Percentiles rank a stretch among this genome's conserved stretches.
These are phyloP conservation scores for Penicillium paxilli DNA, from an alignment of 495 filamentous ascomycete genomes.

Conservation along the genomic window DNA sequence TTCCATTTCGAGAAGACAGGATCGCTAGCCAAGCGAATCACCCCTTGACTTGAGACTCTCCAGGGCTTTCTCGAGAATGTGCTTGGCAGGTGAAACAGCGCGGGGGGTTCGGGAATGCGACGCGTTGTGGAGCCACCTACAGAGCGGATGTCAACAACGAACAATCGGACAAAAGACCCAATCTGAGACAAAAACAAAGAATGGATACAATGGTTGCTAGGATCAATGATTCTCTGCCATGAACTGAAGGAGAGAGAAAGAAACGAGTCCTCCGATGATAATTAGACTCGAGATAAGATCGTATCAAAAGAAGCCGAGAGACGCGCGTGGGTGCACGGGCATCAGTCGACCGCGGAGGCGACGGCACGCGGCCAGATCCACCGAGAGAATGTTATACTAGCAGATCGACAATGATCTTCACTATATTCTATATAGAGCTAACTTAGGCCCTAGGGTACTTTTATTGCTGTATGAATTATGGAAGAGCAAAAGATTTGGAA, in stretches of 20 bases:
- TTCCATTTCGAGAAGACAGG: conserved; percentile 4
- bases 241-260: no score
- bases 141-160: conserved; percentile 9
- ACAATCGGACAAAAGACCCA: conserved; percentile 10
- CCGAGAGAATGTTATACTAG: conserved; percentile 22
- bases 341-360: conserved; percentile 22
- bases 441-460: no score
- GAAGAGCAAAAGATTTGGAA: no score
- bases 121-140: conserved; percentile 18
- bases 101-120: conserved; percentile 9
- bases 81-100: conserved; percentile 4
- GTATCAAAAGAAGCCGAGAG: conserved; percentile 16
- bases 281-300: conserved; percentile 25
- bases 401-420: conserved; percentile 22
- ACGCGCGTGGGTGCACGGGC: conserved; percentile 25
- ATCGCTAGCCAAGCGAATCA: conserved; percentile 1
- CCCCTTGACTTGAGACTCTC: background rate
- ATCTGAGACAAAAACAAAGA: no score
- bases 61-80: conserved; percentile 1
- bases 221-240: no score
- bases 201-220: no score
- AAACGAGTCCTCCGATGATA: no score
- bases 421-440: conserved; percentile 10
- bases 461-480: no score
- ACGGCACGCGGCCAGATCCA: conserved; percentile 18